phyloP scores from a whole-genome alignment of 177 flowering plant species.

The Vitis hybrid region DNA sequence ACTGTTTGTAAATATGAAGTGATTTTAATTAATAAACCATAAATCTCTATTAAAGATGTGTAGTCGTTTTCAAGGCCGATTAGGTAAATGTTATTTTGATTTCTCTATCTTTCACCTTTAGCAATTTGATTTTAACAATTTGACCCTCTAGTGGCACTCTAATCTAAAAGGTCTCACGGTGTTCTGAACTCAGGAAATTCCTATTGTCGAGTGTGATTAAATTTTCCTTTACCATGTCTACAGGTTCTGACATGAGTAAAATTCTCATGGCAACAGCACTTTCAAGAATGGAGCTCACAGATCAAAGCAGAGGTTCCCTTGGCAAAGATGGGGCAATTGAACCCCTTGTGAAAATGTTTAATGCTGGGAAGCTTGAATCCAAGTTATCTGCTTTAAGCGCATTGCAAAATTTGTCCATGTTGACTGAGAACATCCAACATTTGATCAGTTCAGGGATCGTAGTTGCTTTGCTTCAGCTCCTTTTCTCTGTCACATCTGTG shows the following conservation, averaged over 20 bases:
- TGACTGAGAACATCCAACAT: slow-evolving; percentile 45
- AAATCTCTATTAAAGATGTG: too few relatives aligned
- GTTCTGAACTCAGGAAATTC: too few relatives aligned
- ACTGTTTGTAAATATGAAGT: too few relatives aligned
- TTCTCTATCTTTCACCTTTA: too few relatives aligned
- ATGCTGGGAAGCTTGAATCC: slow-evolving; percentile 77
- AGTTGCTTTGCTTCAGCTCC: slow-evolving; percentile 67
- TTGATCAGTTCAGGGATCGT: slow-evolving; percentile 61
- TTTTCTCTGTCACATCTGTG: slow-evolving; percentile 88
- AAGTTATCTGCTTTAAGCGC: slow-evolving; percentile 79
- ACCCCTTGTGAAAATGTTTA: slow-evolving; percentile 72
- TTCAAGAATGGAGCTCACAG: slow-evolving; percentile 79
- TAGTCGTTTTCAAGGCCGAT: too few relatives aligned
- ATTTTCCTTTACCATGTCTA: slow-evolving; percentile 3
- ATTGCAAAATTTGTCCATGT: slow-evolving; percentile 53
- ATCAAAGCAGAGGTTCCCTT: slow-evolving; percentile 55
- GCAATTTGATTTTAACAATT: too few relatives aligned
- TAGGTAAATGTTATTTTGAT: too few relatives aligned
- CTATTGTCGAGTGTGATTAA: too few relatives aligned
- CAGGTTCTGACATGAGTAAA: slow-evolving; percentile 91
- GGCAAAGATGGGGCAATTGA: slow-evolving; percentile 77
- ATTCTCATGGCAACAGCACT: slow-evolving; percentile 88
- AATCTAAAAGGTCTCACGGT: too few relatives aligned
- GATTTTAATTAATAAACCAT: too few relatives aligned
- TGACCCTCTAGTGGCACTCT: too few relatives aligned